These are phyloP conservation scores for Silene uniflora DNA, from an alignment of 148 eudicot genomes.

Conservation along the genomic window DNA sequence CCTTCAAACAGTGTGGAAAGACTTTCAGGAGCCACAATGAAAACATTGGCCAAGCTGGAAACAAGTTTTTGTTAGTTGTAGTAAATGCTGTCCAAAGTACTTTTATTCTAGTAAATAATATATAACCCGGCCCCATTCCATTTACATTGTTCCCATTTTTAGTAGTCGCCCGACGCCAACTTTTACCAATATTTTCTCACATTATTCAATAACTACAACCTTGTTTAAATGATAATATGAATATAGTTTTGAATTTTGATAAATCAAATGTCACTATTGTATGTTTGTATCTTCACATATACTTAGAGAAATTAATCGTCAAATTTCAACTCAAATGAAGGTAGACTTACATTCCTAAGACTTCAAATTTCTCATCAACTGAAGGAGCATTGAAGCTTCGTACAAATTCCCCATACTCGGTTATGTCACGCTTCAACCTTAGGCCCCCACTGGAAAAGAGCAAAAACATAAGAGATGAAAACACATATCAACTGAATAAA, in stretches of 20 bases:
- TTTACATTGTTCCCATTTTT: no score
- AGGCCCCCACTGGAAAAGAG: constrained; percentile 70
- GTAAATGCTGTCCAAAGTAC: not conserved
- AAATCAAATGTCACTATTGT: not conserved
- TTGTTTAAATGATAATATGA: no score
- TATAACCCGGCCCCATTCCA: not conserved
- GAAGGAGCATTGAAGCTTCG: constrained; percentile 94
- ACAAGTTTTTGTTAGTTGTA: constrained; percentile 14
- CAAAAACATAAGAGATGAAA: constrained; percentile 12
- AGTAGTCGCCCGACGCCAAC: no score
- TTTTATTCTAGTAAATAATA: not conserved
- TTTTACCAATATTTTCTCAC: not conserved
- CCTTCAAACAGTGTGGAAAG: constrained; percentile 87
- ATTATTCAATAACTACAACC: not conserved
- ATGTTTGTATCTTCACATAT: not conserved
- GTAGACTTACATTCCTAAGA: constrained; percentile 82
- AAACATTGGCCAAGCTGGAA: constrained; percentile 93
- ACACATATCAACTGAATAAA: constrained; percentile 5
- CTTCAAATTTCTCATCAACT: constrained; percentile 93
- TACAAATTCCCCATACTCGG: constrained; percentile 91
- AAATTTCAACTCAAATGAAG: not conserved
- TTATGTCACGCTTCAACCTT: constrained; percentile 94
- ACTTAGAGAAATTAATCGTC: not conserved
- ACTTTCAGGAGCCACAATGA: constrained; percentile 99
- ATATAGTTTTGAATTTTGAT: no score